Base-by-base conservation (phyloP, 371 early-diverging fungal genomes). In the Parasitella parasitica region DNA sequence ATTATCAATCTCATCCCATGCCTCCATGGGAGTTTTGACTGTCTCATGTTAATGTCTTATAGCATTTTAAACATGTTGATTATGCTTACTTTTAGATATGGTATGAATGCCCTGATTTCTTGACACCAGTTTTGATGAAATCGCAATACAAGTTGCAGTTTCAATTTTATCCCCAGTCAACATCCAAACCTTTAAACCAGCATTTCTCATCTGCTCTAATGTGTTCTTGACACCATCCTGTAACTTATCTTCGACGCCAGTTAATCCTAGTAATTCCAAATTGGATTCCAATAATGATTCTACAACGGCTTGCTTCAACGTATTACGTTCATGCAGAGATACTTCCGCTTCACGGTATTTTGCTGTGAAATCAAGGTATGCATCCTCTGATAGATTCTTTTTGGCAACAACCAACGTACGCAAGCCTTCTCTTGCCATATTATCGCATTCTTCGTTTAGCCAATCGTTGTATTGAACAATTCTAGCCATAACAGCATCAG, bases 121-220 rank as follows among this genome's bases (percentile, higher is more conserved):
- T 6, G 91, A 82, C 11, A 99, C 93, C 8, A 99, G 85, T 57
- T 93, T 92, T 16, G 97, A 93, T 0, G 96, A 95, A 11, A 95
- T 86, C 2, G 98, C 98, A 65, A 99, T 96, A 72, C 94, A 95
- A 1, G 91, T 96, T n/a, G 99, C 99, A 2, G 99, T 99, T 81
- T 99, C 99, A 63, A 97, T 94, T 71, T 99, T 99, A 76, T 99
- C 99, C 26, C 99, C 86, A 0, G 99, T 99, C 55, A 99, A 82
- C 99, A 99, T 99, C 99, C 99, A 99, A 18, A 99, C 91, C 71
- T 91, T 94, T 55, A 99, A 70, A 9, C 97, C 99, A 16, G 99
- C 99, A 75, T 98, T 94, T 57, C 97, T 86, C 64, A 99, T 79
- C 18, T 87, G 78, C 77, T 98, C 98, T 16, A 99, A 71, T 3